Evolutionary conservation across 371 early-diverging fungal genomes (phyloP), one percentile per base, ranked within the genome.

Genomic region (Apophysomyces trapeziformis): DNA sequence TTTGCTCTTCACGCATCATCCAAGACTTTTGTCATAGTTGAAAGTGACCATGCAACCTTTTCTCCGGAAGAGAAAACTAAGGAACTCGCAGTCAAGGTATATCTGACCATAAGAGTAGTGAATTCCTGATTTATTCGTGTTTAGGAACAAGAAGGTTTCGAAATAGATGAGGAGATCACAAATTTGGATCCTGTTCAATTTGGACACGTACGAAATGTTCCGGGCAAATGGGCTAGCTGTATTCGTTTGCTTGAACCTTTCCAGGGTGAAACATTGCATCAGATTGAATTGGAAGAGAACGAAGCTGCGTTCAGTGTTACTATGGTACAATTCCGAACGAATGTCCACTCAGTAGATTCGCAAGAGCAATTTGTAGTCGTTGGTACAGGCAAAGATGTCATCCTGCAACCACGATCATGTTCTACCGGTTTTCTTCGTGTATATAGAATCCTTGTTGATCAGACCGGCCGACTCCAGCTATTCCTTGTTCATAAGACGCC

Each of bases 191-290:
- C 78, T 54, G 46, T 68, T 18, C 79, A 79, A 60, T 96, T 95
- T 80, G 96, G 96, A 1, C 83, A 90, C 54, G 87, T 91, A 0
- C 82, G 89, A 44, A 85, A 89, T 2, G 74, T 68, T 8, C 63
- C 84, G 5, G 95, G 96, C 37, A 87, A 87, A 69, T 97, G 98
- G 96, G 95, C 95, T 0, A 92, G 93, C 57, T 90, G 93, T 62
- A 87, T 99, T 39, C 87, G 96, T 8, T 77, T 99, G 38, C 46
- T 95, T 11, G 92, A 95, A 54, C 96, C 98, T 4, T 81, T 91
- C 58, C 82, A 79, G n/a, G 92, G 92, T 14, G 91, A 90, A 59
- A 91, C 95, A 1, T 66, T 88, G 9, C 85, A 86, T 54, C 47
- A 83, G 4, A 70, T 92, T 46, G 94, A 95, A 66, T 72, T 99